Evolutionary conservation across 2,329 filamentous ascomycete genomes (phyloP), one percentile per base, ranked within the genome.

Genomic region (Diaporthe australafricana): DNA sequence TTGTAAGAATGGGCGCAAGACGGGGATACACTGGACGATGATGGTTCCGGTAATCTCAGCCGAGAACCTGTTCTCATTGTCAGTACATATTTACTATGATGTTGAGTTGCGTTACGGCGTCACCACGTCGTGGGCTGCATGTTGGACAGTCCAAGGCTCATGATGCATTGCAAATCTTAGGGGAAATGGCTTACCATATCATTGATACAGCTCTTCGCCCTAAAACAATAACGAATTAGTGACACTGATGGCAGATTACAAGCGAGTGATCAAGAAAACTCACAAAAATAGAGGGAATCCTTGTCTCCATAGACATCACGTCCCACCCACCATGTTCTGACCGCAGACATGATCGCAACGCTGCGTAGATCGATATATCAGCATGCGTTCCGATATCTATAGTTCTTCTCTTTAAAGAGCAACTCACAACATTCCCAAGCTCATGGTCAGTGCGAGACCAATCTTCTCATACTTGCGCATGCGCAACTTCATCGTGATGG

Each of bases 21-120:
- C 57, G 11, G 68, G 68, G 8, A 70, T 56, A 22, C 68, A 70
- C 27, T 70, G 68, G n/a, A 70, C 68, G 32, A 70, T 70, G 42
- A 70, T 70, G 5, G 68, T 70, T 35, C 68, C 68, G 12, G 42
- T 48, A 7, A 70, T 62, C 27, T 70, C 68, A n/a, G 68, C 55
- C n/a, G 68, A 70, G 30, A 70, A 70, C 68, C 67, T 70, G 25
- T 11, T 11, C 8, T n/a, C 6, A 12, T 11, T 50, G 65, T 68
- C 38, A 68, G 50, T 20, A 30, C 2, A 63, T 35, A 5, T 6
- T n/a, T 42, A 2, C 47, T 9, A 11, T 14, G 5, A 25, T 17
- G 6, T 3, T 16, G n/a, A 38, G 35, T 5, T 2, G 4, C 17
- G 32, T 14, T 12, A 27, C 16, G 11, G 8, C 17, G 22, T 62